phyloP scores from a whole-genome alignment of 768 basidiomycete genomes.

The Mycena alexandri region DNA sequence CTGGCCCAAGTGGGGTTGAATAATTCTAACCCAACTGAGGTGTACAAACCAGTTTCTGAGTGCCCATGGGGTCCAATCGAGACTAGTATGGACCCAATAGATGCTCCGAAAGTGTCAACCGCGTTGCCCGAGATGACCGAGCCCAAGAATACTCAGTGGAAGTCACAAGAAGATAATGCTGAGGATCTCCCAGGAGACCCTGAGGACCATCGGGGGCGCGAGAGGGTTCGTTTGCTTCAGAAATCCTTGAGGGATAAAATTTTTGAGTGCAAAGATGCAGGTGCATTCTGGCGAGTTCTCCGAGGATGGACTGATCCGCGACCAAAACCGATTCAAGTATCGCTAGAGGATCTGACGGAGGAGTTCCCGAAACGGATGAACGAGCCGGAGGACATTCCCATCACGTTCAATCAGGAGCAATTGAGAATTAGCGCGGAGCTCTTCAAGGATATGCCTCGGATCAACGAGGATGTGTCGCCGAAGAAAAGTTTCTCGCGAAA shows the following conservation, averaged over 20 bases:
- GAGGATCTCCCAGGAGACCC: neutral
- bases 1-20: neutral
- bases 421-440: neutral
- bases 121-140: neutral
- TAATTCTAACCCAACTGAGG: accelerated
- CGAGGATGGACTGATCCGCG: slow-evolving; percentile 23
- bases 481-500: too few species aligned
- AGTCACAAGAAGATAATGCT: slow-evolving; percentile 1
- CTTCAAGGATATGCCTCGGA: slow-evolving; percentile 11
- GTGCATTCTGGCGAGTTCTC: slow-evolving; percentile 16
- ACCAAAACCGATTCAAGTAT: slow-evolving; percentile 14
- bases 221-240: slow-evolving; percentile 2
- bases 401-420: slow-evolving; percentile 15
- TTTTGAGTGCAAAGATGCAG: slow-evolving; percentile 23
- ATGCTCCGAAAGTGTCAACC: slow-evolving; percentile 7
- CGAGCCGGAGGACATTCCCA: neutral
- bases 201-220: slow-evolving; percentile 11
- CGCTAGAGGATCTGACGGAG: slow-evolving; percentile 6
- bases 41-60: neutral
- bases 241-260: slow-evolving; percentile 14
- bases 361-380: slow-evolving; percentile 19
- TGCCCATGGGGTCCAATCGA: neutral
- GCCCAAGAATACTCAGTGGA: neutral
- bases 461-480: slow-evolving; percentile 18
- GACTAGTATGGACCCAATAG: neutral